Evolutionary conservation across 2,329 filamentous ascomycete genomes (phyloP).

Genomic region (Raffaelea arxii): DNA sequence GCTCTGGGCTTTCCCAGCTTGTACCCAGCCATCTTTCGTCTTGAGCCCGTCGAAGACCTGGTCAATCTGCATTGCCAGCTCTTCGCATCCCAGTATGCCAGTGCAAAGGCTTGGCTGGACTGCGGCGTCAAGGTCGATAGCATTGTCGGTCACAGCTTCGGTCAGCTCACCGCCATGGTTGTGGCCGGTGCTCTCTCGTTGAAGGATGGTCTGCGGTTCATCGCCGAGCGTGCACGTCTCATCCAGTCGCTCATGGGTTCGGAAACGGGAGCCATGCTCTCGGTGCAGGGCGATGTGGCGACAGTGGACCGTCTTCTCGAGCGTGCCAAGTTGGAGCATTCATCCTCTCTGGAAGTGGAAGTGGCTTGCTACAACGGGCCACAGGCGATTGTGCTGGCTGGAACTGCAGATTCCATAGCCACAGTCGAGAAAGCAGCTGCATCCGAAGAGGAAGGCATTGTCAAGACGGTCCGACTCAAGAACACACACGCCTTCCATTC

Average conservation of each 20-base stretch:
- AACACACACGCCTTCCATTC: conserved; percentile 40
- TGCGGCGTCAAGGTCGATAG: conserved; percentile 18
- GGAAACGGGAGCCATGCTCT: conserved; percentile 29
- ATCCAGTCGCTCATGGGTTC: conserved; percentile 23
- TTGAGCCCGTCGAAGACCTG: conserved; percentile 13
- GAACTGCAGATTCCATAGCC: conserved; percentile 22
- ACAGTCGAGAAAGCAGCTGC: conserved; percentile 9
- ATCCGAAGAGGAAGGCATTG: neutral
- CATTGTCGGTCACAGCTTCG: conserved; percentile 31
- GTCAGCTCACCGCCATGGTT: conserved; percentile 29
- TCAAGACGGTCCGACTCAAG: conserved; percentile 27
- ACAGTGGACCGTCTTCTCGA: conserved; percentile 10
- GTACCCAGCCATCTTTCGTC: conserved; percentile 22
- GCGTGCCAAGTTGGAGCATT: conserved; percentile 2
- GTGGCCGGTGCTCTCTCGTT: conserved; percentile 22
- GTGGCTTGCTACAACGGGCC: conserved; percentile 41
- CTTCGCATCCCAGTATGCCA: conserved; percentile 29
- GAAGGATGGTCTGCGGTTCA: conserved; percentile 20
- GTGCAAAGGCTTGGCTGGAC: conserved; percentile 25
- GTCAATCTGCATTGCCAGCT: conserved; percentile 27
- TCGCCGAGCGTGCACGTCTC: conserved; percentile 19
- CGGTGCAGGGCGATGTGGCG: conserved; percentile 21
- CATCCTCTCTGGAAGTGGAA: neutral
- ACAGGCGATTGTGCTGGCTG: conserved; percentile 30
- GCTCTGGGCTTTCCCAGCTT: conserved; percentile 17